Conservation (phyloP, 371 early-diverging fungal species). For the Lichtheimia ornata region DNA sequence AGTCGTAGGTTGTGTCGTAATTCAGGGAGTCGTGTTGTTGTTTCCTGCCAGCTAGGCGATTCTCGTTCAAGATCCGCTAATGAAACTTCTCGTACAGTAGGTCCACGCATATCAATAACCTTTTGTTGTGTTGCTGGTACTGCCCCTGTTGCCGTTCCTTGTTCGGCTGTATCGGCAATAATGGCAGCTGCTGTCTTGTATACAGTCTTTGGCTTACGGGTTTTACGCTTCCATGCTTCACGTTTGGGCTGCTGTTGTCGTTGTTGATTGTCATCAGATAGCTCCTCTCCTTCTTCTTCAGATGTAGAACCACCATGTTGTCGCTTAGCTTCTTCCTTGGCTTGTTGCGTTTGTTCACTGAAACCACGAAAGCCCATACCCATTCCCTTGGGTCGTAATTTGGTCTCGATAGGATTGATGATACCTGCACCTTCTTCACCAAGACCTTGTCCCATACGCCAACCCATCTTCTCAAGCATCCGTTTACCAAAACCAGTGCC, state of each 20-base stretch:
- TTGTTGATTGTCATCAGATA: slow-evolving; percentile 10
- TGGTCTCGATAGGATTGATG: slow-evolving; percentile 85
- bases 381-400: slow-evolving; percentile 76
- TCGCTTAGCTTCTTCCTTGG: slow-evolving; percentile 47
- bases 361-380: slow-evolving; percentile 82
- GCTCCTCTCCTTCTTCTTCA: slow-evolving; percentile 32
- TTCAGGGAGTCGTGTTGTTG: slow-evolving; percentile 67
- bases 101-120: slow-evolving; percentile 84
- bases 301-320: slow-evolving; percentile 15
- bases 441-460: slow-evolving; percentile 72
- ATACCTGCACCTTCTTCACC: slow-evolving; percentile 86
- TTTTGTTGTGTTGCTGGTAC: slow-evolving; percentile 51
- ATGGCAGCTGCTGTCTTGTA: slow-evolving; percentile 81
- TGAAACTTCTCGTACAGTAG: slow-evolving; percentile 64
- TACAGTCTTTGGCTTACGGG: slow-evolving; percentile 44
- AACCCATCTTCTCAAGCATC: slow-evolving; percentile 87
- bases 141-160: slow-evolving; percentile 23
- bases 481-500: slow-evolving; percentile 76
- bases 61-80: slow-evolving; percentile 41
- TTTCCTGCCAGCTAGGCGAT: slow-evolving; percentile 48
- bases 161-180: slow-evolving; percentile 31
- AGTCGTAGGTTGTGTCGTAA: slow-evolving; percentile 78
- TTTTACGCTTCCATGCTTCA: slow-evolving; percentile 53
- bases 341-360: slow-evolving; percentile 65
- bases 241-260: slow-evolving; percentile 22